These are phyloP conservation scores for Byssothecium circinans DNA, from an alignment of 2,329 filamentous ascomycete genomes.

Conservation along the genomic window DNA sequence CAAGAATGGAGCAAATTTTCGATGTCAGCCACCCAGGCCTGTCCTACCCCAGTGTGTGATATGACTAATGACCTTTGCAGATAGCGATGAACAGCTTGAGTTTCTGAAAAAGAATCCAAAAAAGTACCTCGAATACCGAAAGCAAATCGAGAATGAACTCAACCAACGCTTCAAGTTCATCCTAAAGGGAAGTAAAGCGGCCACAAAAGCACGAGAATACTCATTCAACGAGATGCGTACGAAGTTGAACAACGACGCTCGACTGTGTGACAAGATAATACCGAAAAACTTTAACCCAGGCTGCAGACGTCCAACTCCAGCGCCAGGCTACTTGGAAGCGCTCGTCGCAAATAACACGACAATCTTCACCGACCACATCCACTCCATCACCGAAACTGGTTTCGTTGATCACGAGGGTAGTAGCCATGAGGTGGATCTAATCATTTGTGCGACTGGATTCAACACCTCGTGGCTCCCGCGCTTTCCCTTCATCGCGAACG, in stretches of 20 bases:
- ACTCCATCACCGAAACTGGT: conserved; percentile 21
- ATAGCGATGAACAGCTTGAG: conserved; percentile 46
- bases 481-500: conserved; percentile 30
- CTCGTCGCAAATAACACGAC: conserved; percentile 20
- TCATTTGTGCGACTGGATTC: conserved; percentile 49
- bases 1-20: conserved; percentile 52
- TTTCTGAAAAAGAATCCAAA: conserved; percentile 46
- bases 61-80: conserved; percentile 15
- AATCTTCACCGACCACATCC: conserved; percentile 23
- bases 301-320: conserved; percentile 28
- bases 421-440: conserved; percentile 42
- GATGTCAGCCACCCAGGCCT: conserved; percentile 33
- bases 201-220: conserved; percentile 46
- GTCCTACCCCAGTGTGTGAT: neutral
- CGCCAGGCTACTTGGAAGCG: conserved; percentile 26
- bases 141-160: conserved; percentile 53
- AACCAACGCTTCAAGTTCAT: conserved; percentile 59
- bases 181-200: conserved; percentile 52
- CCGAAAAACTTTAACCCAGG: conserved; percentile 44
- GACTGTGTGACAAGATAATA: conserved; percentile 49
- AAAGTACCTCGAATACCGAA: conserved; percentile 52
- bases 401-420: conserved; percentile 24
- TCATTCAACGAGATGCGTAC: conserved; percentile 45
- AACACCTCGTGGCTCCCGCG: conserved; percentile 35
- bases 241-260: conserved; percentile 44